Base-by-base conservation (phyloP, 2,329 filamentous ascomycete species). In the Penicillium janthinellum region DNA sequence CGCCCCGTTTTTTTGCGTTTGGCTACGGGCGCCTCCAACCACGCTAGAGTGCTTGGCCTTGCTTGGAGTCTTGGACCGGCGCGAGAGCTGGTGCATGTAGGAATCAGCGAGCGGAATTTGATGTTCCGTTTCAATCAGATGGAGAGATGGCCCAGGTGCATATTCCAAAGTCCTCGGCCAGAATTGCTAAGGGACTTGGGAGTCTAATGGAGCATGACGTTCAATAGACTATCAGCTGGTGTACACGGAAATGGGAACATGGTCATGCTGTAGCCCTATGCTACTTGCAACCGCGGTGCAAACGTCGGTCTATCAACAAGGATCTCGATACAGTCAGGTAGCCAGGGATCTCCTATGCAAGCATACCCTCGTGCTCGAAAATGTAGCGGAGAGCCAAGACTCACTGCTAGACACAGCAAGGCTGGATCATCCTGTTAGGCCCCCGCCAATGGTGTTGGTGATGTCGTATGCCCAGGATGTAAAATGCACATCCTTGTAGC, bases 31-130 rank as follows among this genome's bases (percentile, higher is more conserved):
- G 59, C 57, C 63, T 60, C 55, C 12, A 59, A 47, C 58, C 54
- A 61, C 54, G 59, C 64, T 67, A 67, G 50, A 67, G 61, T 66
- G 66, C 66, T 68, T 68, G 64, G 66, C 61, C 57, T 66, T 64
- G 59, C 63, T 64, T 65, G 63, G 64, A 56, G 20, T 20, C 20
- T 20, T 20, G 20, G 20, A 20, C 58, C 49, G 58, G 53, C 59
- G 64, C 63, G 61, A 63, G 56, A 61, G 50, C 57, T 59, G 56
- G 54, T 48, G 54, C 61, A 25, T 64, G 7, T 4, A 7, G 28
- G 5, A 4, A 25, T 25, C 25, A 7, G 28, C 7, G 28, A 31
- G 28, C 28, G 53, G 48, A 56, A 48, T 25, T 60, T 39, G 17
- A 57, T 47, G 31, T 22, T 8, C 17, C 12, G 47, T 34, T 8